Evolutionary conservation across 768 basidiomycete genomes (phyloP).

Genomic region (Mycena olivaceomarginata): DNA sequence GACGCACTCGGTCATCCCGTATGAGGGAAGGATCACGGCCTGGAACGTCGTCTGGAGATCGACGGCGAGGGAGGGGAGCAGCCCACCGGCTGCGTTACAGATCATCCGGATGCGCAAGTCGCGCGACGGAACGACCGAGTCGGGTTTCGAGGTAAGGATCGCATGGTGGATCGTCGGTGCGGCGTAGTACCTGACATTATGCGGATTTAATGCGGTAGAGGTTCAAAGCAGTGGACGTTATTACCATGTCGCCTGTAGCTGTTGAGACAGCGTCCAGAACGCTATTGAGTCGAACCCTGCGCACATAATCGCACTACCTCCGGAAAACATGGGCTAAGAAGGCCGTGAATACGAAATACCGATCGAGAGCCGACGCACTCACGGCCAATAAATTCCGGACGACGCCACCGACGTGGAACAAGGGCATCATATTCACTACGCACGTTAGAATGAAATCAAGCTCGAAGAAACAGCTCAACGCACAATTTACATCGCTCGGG

Average conservation of each 20-base stretch:
- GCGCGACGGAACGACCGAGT: slow-evolving; percentile 52
- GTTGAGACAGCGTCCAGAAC: slow-evolving; percentile 66
- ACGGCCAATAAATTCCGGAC: slow-evolving; percentile 72
- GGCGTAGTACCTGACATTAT: slow-evolving; percentile 65
- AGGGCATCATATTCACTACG: slow-evolving; percentile 71
- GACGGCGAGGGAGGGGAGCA: slow-evolving; percentile 71
- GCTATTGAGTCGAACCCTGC: slow-evolving; percentile 70
- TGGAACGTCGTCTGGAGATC: slow-evolving; percentile 69
- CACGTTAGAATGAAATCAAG: background rate
- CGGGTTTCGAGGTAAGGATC: slow-evolving; percentile 62
- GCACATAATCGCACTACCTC: slow-evolving; percentile 73
- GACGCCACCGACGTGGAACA: slow-evolving; percentile 78
- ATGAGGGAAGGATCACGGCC: slow-evolving; percentile 74
- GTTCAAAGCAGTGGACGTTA: slow-evolving; percentile 41
- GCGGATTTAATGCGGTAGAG: background rate
- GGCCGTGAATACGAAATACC: background rate
- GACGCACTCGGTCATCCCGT: slow-evolving; percentile 73
- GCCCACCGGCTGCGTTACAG: slow-evolving; percentile 70
- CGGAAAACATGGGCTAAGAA: slow-evolving; percentile 65
- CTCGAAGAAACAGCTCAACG: background rate
- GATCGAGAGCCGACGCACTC: background rate
- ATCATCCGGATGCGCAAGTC: slow-evolving; percentile 65
- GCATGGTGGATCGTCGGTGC: slow-evolving; percentile 71
- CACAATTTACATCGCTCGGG: slow-evolving; percentile 66
- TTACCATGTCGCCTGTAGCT: slow-evolving; percentile 69